These are phyloP conservation scores for Mycena floridula DNA, from an alignment of 768 basidiomycete species.

Conservation along the genomic window DNA sequence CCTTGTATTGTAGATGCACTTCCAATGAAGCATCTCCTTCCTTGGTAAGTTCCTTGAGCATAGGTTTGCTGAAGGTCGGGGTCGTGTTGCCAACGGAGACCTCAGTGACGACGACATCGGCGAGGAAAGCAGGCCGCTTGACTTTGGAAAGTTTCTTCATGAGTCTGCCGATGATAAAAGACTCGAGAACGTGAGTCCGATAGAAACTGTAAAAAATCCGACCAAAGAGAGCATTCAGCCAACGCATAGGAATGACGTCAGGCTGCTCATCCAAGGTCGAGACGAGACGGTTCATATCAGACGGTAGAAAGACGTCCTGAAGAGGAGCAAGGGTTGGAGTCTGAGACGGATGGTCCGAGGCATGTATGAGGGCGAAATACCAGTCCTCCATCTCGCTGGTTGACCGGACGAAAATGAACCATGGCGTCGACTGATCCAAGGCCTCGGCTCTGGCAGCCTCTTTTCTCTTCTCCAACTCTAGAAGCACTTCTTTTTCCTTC, in stretches of 20 bases:
- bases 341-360: constrained; percentile 57
- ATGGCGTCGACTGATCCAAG: constrained; percentile 53
- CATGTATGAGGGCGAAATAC: constrained; percentile 79
- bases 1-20: constrained; percentile 77
- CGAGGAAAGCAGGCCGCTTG: constrained; percentile 81
- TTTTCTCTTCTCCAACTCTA: constrained; percentile 34
- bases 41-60: constrained; percentile 94
- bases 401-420: constrained; percentile 90
- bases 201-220: constrained; percentile 92
- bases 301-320: constrained; percentile 57
- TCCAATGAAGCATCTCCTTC: constrained; percentile 92
- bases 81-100: constrained; percentile 82
- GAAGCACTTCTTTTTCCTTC: constrained; percentile 28
- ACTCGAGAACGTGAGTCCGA: constrained; percentile 75
- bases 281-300: constrained; percentile 81
- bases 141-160: constrained; percentile 95
- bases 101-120: constrained; percentile 80
- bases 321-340: constrained; percentile 57
- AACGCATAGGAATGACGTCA: constrained; percentile 94
- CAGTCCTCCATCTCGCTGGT: constrained; percentile 97
- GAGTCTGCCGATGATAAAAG: constrained; percentile 77
- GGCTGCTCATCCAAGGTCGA: constrained; percentile 86
- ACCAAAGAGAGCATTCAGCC: constrained; percentile 93
- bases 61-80: constrained; percentile 90
- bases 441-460: constrained; percentile 46